Evolutionary conservation across 2,329 filamentous ascomycete species (phyloP).

Genomic region (Cadophora gregata): DNA sequence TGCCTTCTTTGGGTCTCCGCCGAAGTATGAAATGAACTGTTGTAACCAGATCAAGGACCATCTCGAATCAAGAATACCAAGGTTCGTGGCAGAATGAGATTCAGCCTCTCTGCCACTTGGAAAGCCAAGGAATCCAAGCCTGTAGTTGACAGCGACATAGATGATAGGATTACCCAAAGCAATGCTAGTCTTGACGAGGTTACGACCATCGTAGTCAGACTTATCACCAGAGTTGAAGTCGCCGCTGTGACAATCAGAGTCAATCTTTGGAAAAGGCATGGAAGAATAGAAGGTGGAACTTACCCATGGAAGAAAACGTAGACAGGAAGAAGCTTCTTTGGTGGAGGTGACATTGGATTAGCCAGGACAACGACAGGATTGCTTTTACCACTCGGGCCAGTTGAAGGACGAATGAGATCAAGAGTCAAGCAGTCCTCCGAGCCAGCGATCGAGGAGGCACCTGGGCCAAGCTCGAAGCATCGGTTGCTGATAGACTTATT

Average conservation of each 20-base stretch:
- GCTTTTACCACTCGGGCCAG: not conserved
- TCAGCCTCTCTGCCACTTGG: slow-evolving; percentile 24
- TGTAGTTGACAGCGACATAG: slow-evolving; percentile 49
- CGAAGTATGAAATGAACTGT: slow-evolving; percentile 57
- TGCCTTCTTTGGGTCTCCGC: slow-evolving; percentile 48
- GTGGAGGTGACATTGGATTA: not conserved
- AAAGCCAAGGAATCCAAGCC: slow-evolving; percentile 36
- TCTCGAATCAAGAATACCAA: slow-evolving; percentile 65
- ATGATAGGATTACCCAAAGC: slow-evolving; percentile 36
- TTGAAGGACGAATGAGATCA: slow-evolving; percentile 46
- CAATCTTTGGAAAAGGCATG: not conserved
- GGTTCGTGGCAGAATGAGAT: slow-evolving; percentile 52
- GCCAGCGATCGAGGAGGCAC: not conserved
- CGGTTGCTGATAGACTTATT: slow-evolving; percentile 31
- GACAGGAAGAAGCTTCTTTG: slow-evolving; percentile 49
- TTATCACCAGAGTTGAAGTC: slow-evolving; percentile 43
- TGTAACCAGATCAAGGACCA: slow-evolving; percentile 62
- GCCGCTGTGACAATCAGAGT: slow-evolving; percentile 50
- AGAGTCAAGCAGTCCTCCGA: slow-evolving; percentile 47
- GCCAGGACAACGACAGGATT: not conserved
- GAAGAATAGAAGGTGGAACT: not conserved
- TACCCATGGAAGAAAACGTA: slow-evolving; percentile 67
- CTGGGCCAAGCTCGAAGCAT: slow-evolving; percentile 19
- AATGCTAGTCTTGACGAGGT: slow-evolving; percentile 24
- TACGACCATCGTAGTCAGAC: slow-evolving; percentile 27